These are phyloP conservation scores for Penicillium nordicum DNA, from an alignment of 2,329 filamentous ascomycete species.

Conservation along the genomic window DNA sequence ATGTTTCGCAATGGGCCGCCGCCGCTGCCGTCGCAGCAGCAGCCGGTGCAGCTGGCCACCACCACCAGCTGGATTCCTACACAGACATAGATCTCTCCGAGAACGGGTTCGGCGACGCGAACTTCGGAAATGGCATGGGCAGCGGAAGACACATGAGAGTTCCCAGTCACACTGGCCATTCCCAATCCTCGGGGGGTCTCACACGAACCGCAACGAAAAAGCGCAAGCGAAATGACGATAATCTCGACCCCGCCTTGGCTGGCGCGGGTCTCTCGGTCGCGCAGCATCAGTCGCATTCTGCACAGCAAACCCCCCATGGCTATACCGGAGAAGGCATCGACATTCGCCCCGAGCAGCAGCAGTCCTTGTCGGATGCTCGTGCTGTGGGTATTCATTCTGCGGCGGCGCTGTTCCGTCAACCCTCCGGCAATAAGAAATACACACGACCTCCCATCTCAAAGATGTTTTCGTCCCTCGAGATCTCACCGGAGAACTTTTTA, in stretches of 20 bases:
- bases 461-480: slow-evolving; percentile 54
- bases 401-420: slow-evolving; percentile 52
- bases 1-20: slow-evolving; percentile 42
- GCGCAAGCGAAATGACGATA: slow-evolving; percentile 40
- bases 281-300: slow-evolving; percentile 25
- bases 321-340: slow-evolving; percentile 33
- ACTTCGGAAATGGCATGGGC: slow-evolving; percentile 29
- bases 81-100: slow-evolving; percentile 41
- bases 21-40: slow-evolving; percentile 46
- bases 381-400: slow-evolving; percentile 53
- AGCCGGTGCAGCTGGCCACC: slow-evolving; percentile 45
- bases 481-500: slow-evolving; percentile 56
- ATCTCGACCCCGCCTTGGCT: slow-evolving; percentile 37
- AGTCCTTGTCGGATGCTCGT: slow-evolving; percentile 44
- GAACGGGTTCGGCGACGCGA: slow-evolving; percentile 38
- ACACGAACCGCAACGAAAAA: slow-evolving; percentile 39
- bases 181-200: slow-evolving; percentile 30
- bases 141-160: slow-evolving; percentile 28
- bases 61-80: slow-evolving; percentile 42
- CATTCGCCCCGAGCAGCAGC: slow-evolving; percentile 38
- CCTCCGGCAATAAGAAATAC: slow-evolving; percentile 53
- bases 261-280: slow-evolving; percentile 24
- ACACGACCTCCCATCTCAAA: slow-evolving; percentile 58
- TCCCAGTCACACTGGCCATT: slow-evolving; percentile 27
- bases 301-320: slow-evolving; percentile 26